Percentiles rank a stretch among this genome's conserved stretches.
These are phyloP conservation scores for Diplodia intermedia DNA, from an alignment of 2,329 filamentous ascomycete species.

Conservation along the genomic window DNA sequence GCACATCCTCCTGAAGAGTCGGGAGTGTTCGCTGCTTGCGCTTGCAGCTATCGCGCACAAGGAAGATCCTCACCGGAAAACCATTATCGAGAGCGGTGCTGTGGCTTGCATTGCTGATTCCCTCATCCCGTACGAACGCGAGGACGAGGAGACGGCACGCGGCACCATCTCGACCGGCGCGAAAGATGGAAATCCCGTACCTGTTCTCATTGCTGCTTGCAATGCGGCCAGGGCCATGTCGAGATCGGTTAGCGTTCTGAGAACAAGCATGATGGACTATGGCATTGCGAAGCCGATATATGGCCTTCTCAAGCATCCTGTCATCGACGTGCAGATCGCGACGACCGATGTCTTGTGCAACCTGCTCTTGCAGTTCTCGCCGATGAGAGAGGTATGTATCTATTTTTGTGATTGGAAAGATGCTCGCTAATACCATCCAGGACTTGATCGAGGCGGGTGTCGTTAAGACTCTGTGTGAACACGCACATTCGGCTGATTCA, in stretches of 20 bases:
- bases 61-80: constrained; percentile 84
- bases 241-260: constrained; percentile 80
- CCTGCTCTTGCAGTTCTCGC: constrained; percentile 84
- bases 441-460: constrained; percentile 76
- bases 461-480: constrained; percentile 78
- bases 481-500: constrained; percentile 82
- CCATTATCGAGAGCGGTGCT: constrained; percentile 80
- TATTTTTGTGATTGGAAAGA: constrained; percentile 25
- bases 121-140: constrained; percentile 62
- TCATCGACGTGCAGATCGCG: constrained; percentile 82
- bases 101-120: constrained; percentile 85
- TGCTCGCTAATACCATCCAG: constrained; percentile 51
- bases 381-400: constrained; percentile 80
- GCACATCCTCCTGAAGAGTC: constrained; percentile 74
- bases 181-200: constrained; percentile 76
- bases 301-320: constrained; percentile 73
- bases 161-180: constrained; percentile 40
- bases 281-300: constrained; percentile 80
- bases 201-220: constrained; percentile 85
- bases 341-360: constrained; percentile 87
- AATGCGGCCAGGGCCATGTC: constrained; percentile 81
- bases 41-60: constrained; percentile 81
- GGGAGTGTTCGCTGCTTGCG: constrained; percentile 78
- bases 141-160: constrained; percentile 38
- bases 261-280: constrained; percentile 87